Evolutionary conservation across 2,329 filamentous ascomycete species (phyloP).

Genomic region (Phialophora macrospora): DNA sequence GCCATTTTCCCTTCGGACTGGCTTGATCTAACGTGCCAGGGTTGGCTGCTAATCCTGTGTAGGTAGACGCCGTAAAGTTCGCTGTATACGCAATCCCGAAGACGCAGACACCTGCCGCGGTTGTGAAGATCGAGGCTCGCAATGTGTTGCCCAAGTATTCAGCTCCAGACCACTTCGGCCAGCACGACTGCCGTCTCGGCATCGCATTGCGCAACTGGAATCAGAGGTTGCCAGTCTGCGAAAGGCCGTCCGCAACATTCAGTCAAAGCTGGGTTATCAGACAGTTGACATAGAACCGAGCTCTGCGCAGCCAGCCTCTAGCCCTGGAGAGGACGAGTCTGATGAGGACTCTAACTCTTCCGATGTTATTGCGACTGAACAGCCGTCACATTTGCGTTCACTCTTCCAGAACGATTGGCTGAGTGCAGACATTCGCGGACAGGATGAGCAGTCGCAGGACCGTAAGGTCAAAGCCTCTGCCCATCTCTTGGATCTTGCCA

Average conservation of each 20-base stretch:
- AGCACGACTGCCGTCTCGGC: constrained; percentile 20
- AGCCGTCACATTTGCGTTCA: constrained; percentile 22
- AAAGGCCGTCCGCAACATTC: constrained; percentile 24
- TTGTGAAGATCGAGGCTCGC: constrained; percentile 28
- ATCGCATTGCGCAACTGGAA: constrained; percentile 28
- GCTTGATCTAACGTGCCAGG: not conserved
- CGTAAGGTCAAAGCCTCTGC: constrained; percentile 12
- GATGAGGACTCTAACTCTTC: constrained; percentile 23
- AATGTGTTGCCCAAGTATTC: constrained; percentile 26
- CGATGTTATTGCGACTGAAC: constrained; percentile 25
- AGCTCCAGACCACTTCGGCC: constrained; percentile 13
- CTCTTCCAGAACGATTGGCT: constrained; percentile 32
- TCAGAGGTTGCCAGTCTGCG: constrained; percentile 22
- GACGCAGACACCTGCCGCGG: constrained; percentile 27
- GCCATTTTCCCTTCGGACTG: not conserved
- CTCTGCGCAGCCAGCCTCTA: constrained; percentile 4
- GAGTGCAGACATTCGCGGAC: constrained; percentile 13
- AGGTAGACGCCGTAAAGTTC: constrained; percentile 33
- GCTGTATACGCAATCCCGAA: constrained; percentile 27
- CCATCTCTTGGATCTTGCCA: constrained; percentile 22
- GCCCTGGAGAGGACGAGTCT: constrained; percentile 17
- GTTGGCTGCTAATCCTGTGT: constrained; percentile 12
- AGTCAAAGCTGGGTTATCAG: constrained; percentile 22
- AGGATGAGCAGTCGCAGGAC: constrained; percentile 13
- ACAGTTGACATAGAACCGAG: constrained; percentile 1